Evolutionary conservation across 495 filamentous ascomycete species (phyloP), one percentile per base, ranked within the genome.

Genomic region (Penicillium longicatenatum): DNA sequence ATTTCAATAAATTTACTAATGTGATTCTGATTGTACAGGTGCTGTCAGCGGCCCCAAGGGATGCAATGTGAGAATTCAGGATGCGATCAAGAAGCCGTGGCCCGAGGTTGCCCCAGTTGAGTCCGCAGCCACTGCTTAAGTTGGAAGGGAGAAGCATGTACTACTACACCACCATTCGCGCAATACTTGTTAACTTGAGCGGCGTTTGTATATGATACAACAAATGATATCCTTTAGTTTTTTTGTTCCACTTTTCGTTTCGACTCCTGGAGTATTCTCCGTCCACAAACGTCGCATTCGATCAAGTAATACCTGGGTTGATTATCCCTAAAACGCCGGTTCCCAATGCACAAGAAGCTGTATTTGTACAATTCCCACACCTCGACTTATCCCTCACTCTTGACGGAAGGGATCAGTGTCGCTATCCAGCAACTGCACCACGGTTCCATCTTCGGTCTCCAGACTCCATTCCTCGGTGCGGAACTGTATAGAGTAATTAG

Each of bases 41-140:
- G 79, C 82, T 61, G 85, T 98, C 51, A 87, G 88, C 26, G 93
- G 93, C 14, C 93, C 92, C 44, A 92, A 92, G 72, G 89, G 90
- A 44, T 87, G 86, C 55, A 71, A 88, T 44, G 91, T 98, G 50
- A 85, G 86, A 75, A 82, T 98, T 52, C 89, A 94, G 66, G 93
- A 98, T 77, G 91, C 93, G 11, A 83, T 93, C 70, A 96, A 95
- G 84, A 94, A 93, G 81, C 84, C 88, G 30, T 91, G 89, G 83
- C 90, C 91, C 45, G 76, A 84, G 42, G 61, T 80, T 58, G 70
- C 74, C 26, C 72, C 73, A 52, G 54, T 77, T 75, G 31, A 35
- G 10, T 35, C 31, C 10, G 59, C 50, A 71, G 56, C 71, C 66
- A 70, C 70, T 70, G 64, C 64, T 50, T 72, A 57, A 65, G 10